Evolutionary conservation across 305 asterid species (phyloP), one percentile per base, ranked within the genome.

Genomic region (Fraxinus latifolia): DNA sequence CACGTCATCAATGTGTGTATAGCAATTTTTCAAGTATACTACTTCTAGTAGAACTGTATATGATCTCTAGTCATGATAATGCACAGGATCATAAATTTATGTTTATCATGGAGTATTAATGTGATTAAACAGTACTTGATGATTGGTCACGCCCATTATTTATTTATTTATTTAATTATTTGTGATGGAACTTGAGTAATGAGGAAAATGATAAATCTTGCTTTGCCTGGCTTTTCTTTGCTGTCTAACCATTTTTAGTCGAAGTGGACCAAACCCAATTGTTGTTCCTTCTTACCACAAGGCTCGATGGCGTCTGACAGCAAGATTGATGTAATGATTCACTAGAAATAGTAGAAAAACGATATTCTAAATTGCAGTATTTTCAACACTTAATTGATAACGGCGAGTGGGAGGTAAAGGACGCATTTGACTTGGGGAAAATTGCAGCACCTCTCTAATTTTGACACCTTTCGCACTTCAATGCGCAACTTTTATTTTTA

Each of bases 241-340:
- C 81, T 60, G 71, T 72, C 87, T 76, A 76, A 71, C 82, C 81
- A 77, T 60, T 78, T 85, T 60, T 76, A 72, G 74, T 71, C 32
- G 21, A 82, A 81, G 87, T 85, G 88, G 84, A 77, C 76, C 76
- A 58, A 77, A 21, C 73, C 76, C 79, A 37, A 5, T 42, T 47
- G 29, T 70, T 50, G 39, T 17, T 55, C 81, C 77, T 14, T 62
- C 27, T 76, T 76, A 50, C 55, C 77, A 44, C 5, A 44, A 14
- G 55, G 55, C 55, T 44, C 55, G 3, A 44, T 12, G 17, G 55
- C 55, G 1, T 44, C 17, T 44, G 55, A 44, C 55, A 3, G 58
- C 5, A 47, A 47, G 19, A 47, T 47, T 47, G 58, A 12, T 47
- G 58, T 47, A 47, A 47, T 12, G 58, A 47, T 47, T 47, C 58